phyloP scores from a whole-genome alignment of 2,329 filamentous ascomycete genomes.

The Fusarium papillatum region DNA sequence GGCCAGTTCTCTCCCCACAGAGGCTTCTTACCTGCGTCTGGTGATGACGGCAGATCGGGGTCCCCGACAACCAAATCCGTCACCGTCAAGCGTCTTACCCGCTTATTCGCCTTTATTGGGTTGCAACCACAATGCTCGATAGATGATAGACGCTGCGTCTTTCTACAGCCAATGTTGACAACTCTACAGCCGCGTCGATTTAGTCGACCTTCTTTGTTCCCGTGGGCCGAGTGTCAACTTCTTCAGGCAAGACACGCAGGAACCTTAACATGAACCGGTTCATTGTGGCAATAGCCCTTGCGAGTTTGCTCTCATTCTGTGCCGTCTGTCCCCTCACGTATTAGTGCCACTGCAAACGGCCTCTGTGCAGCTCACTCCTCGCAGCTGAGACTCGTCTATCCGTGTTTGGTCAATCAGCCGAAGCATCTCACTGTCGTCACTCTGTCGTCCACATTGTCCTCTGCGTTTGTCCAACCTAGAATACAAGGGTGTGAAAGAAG shows the following conservation, averaged over 20 bases:
- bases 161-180: conserved; percentile 12
- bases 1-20: background rate
- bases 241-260: background rate
- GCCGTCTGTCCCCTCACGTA: background rate
- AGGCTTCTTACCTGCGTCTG: conserved; percentile 9
- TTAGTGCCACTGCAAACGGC: conserved; percentile 20
- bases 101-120: conserved; percentile 14
- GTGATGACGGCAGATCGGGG: conserved; percentile 27
- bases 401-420: conserved; percentile 40
- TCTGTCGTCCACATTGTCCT: conserved; percentile 30
- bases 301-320: conserved; percentile 6
- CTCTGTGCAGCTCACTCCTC: conserved; percentile 17
- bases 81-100: conserved; percentile 1
- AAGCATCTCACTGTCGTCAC: conserved; percentile 32
- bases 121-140: conserved; percentile 18
- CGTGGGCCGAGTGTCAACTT: background rate
- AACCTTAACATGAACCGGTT: background rate
- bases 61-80: conserved; percentile 17
- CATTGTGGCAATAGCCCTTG: background rate
- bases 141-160: conserved; percentile 1
- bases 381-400: conserved; percentile 26
- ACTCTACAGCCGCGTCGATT: conserved; percentile 4
- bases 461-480: conserved; percentile 26
- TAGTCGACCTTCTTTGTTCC: background rate
- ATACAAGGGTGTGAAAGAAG: conserved; percentile 15